phyloP scores from a whole-genome alignment of 768 basidiomycete species.

The Polyporus arcularius region DNA sequence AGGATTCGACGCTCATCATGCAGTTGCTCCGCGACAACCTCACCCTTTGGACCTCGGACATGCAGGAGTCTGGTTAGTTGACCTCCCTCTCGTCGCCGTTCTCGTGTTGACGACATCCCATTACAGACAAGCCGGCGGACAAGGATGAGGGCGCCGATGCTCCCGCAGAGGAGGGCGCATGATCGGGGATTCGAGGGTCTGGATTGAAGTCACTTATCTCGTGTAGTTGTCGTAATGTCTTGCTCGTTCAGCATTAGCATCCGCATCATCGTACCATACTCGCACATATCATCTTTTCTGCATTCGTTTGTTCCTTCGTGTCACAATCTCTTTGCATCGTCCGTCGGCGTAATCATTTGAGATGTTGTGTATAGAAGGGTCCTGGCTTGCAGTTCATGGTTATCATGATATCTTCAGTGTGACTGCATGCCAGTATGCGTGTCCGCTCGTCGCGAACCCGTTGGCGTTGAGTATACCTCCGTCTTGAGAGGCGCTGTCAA shows the following conservation, averaged over 20 bases:
- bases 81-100: neutral
- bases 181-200: constrained; percentile 1
- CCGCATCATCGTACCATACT: constrained; percentile 32
- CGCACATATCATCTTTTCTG: constrained; percentile 19
- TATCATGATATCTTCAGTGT: neutral
- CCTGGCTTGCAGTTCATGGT: constrained; percentile 3
- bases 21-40: constrained; percentile 97
- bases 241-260: constrained; percentile 26
- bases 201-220: constrained; percentile 16
- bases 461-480: neutral
- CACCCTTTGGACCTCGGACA: constrained; percentile 97
- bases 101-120: constrained; percentile 12
- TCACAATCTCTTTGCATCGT: constrained; percentile 14
- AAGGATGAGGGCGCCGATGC: constrained; percentile 70
- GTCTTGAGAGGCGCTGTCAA: too few relatives aligned
- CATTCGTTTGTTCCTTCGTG: constrained; percentile 14
- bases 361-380: constrained; percentile 14
- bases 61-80: constrained; percentile 85
- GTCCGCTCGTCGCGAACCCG: neutral
- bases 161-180: constrained; percentile 55
- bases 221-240: constrained; percentile 21
- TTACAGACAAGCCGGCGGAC: constrained; percentile 67
- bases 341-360: constrained; percentile 4
- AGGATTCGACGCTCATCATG: constrained; percentile 97
- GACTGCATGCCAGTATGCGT: neutral